Percentiles rank a stretch among this genome's conserved stretches.
These are phyloP conservation scores for Neurospora tetrasperma DNA, from an alignment of 495 filamentous ascomycete genomes.

Conservation along the genomic window DNA sequence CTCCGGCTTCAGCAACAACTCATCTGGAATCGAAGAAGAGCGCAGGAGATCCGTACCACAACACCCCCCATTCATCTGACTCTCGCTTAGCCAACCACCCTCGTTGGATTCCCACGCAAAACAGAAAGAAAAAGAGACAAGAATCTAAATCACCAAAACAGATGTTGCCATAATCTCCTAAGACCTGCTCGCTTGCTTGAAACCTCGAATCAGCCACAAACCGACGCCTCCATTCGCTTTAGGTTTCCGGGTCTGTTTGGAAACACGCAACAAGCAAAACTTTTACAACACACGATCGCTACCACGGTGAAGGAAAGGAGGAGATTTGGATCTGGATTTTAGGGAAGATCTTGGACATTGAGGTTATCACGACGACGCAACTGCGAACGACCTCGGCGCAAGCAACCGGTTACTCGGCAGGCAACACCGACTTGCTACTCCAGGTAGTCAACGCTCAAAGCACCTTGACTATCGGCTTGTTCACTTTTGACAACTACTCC, in stretches of 20 bases:
- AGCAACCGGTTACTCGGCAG: not conserved
- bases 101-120: not conserved
- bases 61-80: not conserved
- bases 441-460: not conserved
- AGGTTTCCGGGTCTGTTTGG: constrained; percentile 5
- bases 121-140: not conserved
- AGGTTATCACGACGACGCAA: not conserved
- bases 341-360: constrained; percentile 10
- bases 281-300: constrained; percentile 21
- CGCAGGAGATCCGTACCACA: not conserved
- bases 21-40: not conserved
- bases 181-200: not conserved
- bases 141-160: constrained; percentile 4
- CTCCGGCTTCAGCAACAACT: not conserved
- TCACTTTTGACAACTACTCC: not conserved
- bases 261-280: constrained; percentile 2
- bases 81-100: constrained; percentile 4
- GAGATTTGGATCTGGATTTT: constrained; percentile 1
- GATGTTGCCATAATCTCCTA: constrained; percentile 15
- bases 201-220: not conserved
- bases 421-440: not conserved
- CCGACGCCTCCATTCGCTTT: constrained; percentile 10
- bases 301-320: constrained; percentile 13
- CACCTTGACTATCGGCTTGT: not conserved
- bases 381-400: not conserved